Evolutionary conservation across 768 basidiomycete species (phyloP), one percentile per base, ranked within the genome.

Genomic region (Tulasnella sp.): DNA sequence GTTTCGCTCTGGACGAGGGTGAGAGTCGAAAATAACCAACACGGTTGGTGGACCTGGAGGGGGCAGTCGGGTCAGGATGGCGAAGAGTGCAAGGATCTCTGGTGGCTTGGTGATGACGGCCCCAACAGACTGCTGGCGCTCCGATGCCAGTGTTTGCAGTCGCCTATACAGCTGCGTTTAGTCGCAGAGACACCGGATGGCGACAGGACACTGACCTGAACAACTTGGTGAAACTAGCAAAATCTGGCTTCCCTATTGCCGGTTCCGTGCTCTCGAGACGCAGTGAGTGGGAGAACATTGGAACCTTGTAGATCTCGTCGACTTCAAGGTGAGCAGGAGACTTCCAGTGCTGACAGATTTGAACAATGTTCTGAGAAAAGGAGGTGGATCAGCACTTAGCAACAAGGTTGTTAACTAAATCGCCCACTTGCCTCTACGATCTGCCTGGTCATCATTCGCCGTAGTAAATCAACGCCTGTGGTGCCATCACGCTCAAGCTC

Each of bases 101-200:
- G 91, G 91, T 52, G 91, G 89, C 25, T 90, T 89, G 0, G 91
- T 92, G 77, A 92, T 88, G 70, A 91, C 84, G 39, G 83, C 83
- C 74, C 58, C 58, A 64, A 86, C 86, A 34, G 67, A 42, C 69
- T 36, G 67, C 15, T 71, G 58, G 7, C 9, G 36, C 15, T 38
- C 42, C 34, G 64, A 34, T 22, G 38, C 52, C 9, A 67, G 17
- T 12, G 49, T 58, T 64, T 64, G 37, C 9, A 74, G 73, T 17
- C 29, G 52, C 19, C 64, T 38, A 25, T 22, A 38, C 31, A 42
- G 42, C 22, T 72, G 25, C 76, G 40, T 34, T n/a, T 11, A 31
- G 52, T n/a, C 64, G n/a, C 14, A 74, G 67, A 49, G 15, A 49
- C 3, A 34, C 40, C 25, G 29, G 31, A 58, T 19, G 29, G 76